Evolutionary conservation across 106 monocot species (phyloP), one percentile per base, ranked within the genome.

Genomic region (Platanthera zijinensis): DNA sequence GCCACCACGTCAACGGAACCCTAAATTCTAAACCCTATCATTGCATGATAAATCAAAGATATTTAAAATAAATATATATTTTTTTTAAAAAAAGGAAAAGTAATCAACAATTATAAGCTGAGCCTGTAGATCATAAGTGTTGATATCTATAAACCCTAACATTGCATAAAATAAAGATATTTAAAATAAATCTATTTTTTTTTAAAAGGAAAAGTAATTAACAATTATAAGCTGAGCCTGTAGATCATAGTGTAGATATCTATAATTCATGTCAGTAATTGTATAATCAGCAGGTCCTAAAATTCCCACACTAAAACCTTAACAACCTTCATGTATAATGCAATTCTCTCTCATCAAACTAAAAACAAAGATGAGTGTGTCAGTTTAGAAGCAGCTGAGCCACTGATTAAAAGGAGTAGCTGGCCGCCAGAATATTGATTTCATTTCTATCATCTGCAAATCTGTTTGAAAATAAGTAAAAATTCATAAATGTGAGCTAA

Each of bases 391-490:
- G 70, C 70, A 71, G 70, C 14, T 22, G 49, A 51, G 51, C 51
- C 51, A 51, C 66, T 48, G 45, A 48, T 17, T 48, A 71, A 71
- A 71, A 71, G 39, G 10, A 1, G 15, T 6, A 71, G 45, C 39
- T 48, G 5, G 70, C 70, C 48, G 70, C 70, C 70, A 12, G 70
- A 17, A 70, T 21, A 21, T 72, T 19, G 49, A 72, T 72, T 72
- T 21, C 17, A 19, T 72, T 19, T 51, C 51, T 50, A 10, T 51
- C 10, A 51, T 22, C 51, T 51, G 21, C 66, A 7, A 66, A 66
- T 11, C 66, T 66, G 32, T 66, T 30, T n/a, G 21, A 2, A 66
- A 62, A 25, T 1, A 66, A 32, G 66, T 2, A 12, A 12, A 66
- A 66, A 66, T 39, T 32, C 25, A 66, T 8, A 66, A 39, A 66